A percentile compares a stretch with the other conserved stretches of the same genome.
These are phyloP conservation scores for Austroboletus niveus DNA, from an alignment of 1,284 basidiomycete genomes.

Conservation along the genomic window DNA sequence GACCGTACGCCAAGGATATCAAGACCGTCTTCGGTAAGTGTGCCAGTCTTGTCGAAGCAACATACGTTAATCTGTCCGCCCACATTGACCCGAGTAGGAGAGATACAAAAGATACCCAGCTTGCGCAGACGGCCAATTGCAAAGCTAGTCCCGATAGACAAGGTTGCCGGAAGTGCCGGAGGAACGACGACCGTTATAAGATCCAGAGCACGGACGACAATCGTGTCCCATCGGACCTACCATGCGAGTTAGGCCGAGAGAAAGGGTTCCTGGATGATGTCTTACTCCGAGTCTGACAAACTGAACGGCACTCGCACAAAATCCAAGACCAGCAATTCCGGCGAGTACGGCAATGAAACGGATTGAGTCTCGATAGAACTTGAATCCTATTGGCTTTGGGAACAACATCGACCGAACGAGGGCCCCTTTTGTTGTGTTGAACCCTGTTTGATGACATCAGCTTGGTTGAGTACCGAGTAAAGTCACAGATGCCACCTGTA, in stretches of 20 bases:
- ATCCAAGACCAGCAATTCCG: constrained; percentile 85
- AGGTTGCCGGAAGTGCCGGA: constrained; percentile 94
- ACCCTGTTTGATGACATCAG: constrained; percentile 50
- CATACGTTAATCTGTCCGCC: constrained; percentile 97
- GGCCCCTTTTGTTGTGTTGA: constrained; percentile 97
- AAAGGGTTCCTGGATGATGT: constrained; percentile 20
- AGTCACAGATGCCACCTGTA: constrained; percentile 59
- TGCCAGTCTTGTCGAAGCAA: constrained; percentile 99
- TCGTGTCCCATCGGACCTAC: constrained; percentile 89
- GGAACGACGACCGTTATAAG: constrained; percentile 99
- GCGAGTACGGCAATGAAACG: constrained; percentile 94
- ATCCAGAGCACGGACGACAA: constrained; percentile 90
- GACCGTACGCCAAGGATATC: constrained; percentile 93
- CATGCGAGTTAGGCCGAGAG: constrained; percentile 6
- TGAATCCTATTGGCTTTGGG: constrained; percentile 97
- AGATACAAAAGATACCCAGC: constrained; percentile 93
- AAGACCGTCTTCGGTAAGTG: constrained; percentile 96
- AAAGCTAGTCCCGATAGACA: constrained; percentile 98
- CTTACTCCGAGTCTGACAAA: constrained; percentile 87
- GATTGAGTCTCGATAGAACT: constrained; percentile 97
- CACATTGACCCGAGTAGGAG: constrained; percentile 94
- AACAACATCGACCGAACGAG: constrained; percentile 97
- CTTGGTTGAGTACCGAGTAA: not conserved
- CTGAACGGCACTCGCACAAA: constrained; percentile 85
- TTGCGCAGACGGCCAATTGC: constrained; percentile 89